Base-by-base conservation (phyloP, 1,284 basidiomycete species). In the Sporisorium sorghi region DNA sequence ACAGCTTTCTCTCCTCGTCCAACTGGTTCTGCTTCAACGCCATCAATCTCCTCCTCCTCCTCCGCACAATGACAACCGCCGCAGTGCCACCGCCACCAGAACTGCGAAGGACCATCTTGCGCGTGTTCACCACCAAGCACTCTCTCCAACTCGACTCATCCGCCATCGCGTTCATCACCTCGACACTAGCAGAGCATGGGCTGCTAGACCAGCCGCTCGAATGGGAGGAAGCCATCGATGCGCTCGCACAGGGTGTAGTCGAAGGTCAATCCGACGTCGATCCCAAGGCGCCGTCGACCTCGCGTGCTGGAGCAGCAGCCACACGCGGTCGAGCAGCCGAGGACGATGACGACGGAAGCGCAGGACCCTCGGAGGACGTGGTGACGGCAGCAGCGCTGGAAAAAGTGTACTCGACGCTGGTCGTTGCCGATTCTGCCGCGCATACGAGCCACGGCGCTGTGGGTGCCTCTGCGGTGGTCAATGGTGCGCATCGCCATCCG, bases 171-270 rank as follows among this genome's bases (percentile, higher is more conserved):
- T 84, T 82, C 59, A 81, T 84, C 51, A 76, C 73, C 21, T 58
- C 59, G 19, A 82, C 81, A 3, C 60, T 84, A 0, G 73, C 76
- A 19, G 65, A 69, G 11, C 83, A 84, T 58, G 80, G 73, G 9
- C 62, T 84, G 12, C 53, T 82, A 9, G 53, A 65, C 19, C 75
- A 79, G 15, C 68, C 76, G 23, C 67, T 67, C 2, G 71, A 73
- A 39, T 77, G 73, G 79, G 55, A 64, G n/a, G 83, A 84, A 33
- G 81, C 83, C 12, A 73, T 84, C 43, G 80, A 84, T n/a, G 77
- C 78, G 40, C 75, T 84, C 9, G 83, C 82, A 0, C 72, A 62
- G 24, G 83, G 80, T 9, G 53, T 83, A 3, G 74, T 83, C 19
- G 73, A 83, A 30, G 71, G 63, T 24, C 73, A 77, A 42, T 66